Percentiles rank a stretch among this genome's conserved stretches.
These are phyloP conservation scores for Acarospora socialis DNA, from an alignment of 2,329 filamentous ascomycete species.

Conservation along the genomic window DNA sequence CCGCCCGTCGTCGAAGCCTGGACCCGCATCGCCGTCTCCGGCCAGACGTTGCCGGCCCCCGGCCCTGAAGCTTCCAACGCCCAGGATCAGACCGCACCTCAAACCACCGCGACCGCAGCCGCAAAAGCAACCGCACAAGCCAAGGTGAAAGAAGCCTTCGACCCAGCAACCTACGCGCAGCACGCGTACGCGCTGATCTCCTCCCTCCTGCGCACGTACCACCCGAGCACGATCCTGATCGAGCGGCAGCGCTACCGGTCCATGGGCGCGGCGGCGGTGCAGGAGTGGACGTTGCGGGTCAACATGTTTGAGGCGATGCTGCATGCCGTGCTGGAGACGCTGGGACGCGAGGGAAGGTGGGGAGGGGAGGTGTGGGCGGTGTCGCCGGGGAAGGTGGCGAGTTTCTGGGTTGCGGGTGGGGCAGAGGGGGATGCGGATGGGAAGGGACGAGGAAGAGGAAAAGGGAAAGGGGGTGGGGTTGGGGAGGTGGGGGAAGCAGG, in stretches of 20 bases:
- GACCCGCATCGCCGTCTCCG: constrained; percentile 16
- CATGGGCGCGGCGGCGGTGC: constrained; percentile 47
- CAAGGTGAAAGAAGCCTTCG: constrained; percentile 32
- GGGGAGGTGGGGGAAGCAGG: constrained; percentile 16
- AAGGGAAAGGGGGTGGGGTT: constrained; percentile 15
- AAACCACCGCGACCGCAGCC: neutral
- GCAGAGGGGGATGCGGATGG: constrained; percentile 6
- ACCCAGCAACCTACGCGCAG: constrained; percentile 38
- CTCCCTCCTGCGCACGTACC: constrained; percentile 33
- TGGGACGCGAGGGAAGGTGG: constrained; percentile 34
- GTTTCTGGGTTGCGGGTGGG: constrained; percentile 37
- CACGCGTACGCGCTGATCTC: constrained; percentile 43
- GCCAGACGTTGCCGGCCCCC: neutral
- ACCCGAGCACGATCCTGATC: constrained; percentile 58
- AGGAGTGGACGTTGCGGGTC: constrained; percentile 72
- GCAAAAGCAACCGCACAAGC: constrained; percentile 18
- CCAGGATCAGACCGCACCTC: neutral
- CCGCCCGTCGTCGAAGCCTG: constrained; percentile 18
- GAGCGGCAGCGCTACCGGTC: constrained; percentile 52
- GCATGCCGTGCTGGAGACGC: constrained; percentile 50
- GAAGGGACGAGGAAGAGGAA: constrained; percentile 11
- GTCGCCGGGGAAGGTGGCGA: constrained; percentile 39
- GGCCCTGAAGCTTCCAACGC: neutral
- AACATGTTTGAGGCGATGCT: constrained; percentile 74
- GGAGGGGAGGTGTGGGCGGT: constrained; percentile 35